Evolutionary conservation across 1,139 yeast species (phyloP), one percentile per base, ranked within the genome.

Genomic region (Meyerozyma guilliermondii): DNA sequence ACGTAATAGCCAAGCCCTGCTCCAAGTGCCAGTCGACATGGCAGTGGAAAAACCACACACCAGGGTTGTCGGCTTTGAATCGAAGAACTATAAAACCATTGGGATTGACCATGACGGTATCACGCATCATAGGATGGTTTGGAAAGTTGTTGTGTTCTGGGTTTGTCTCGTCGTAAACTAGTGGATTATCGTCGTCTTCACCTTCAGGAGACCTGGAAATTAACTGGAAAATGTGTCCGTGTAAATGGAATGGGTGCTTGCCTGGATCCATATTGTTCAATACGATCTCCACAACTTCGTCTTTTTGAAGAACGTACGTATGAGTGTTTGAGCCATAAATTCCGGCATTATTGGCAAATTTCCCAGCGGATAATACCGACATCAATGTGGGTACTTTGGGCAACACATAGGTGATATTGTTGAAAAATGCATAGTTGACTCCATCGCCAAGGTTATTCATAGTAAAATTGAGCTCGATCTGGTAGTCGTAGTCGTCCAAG

Each of bases 11-110:
- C 47, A 88, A 74, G 48, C 96, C 96, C 65, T 87, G 96, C 55
- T 80, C 81, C 70, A 88, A 76, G 68, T 88, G 96, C 96, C 96
- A 88, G 56, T 88, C 96, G 51, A 88, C 83, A 56, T 88, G 96
- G 66, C 96, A 89, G 62, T 88, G 96, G 87, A 88, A 88, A 56
- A 84, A 73, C 95, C 95, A 87, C 35, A 87, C 88, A 55, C 96
- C 96, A 23, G 96, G 96, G 61, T 87, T 87, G 55, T 83, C 80
- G 41, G 95, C 88, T 52, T 68, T 75, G 60, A 84, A 83, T 56
- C 94, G 68, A 39, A 84, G 50, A 3, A 83, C 88, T 39, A 81
- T 57, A 53, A 80, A 76, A 0, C 89, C 86, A 51, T 81, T 80
- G 31, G 86, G 79, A 46, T 79, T 76, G 24, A 83, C 80, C 46